Evolutionary conservation across 2,329 filamentous ascomycete species (phyloP).

Genomic region (Periconia sp.): DNA sequence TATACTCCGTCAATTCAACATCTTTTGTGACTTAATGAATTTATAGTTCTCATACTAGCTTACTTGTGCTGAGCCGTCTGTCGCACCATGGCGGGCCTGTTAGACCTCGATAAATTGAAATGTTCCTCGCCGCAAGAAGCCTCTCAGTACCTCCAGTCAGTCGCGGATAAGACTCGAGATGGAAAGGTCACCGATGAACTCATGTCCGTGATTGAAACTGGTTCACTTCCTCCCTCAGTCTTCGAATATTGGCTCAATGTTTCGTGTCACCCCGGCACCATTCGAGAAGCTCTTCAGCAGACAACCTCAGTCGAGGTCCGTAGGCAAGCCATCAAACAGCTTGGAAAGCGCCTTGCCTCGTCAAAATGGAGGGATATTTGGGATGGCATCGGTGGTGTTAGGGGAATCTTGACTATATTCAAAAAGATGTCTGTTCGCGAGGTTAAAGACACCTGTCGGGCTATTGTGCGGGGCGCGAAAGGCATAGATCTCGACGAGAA

Average conservation of each 20-base stretch:
- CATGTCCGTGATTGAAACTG: constrained; percentile 19
- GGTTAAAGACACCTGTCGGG: constrained; percentile 22
- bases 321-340: constrained; percentile 21
- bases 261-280: constrained; percentile 19
- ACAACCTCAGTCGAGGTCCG: constrained; percentile 28
- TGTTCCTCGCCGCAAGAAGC: too few species aligned
- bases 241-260: constrained; percentile 35
- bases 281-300: constrained; percentile 28
- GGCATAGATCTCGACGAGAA: constrained; percentile 20
- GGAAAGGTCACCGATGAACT: neutral
- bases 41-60: too few species aligned
- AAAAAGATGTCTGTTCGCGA: constrained; percentile 33
- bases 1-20: too few species aligned
- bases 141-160: too few species aligned
- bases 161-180: too few species aligned
- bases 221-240: constrained; percentile 20
- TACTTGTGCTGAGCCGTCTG: too few species aligned
- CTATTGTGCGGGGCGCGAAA: constrained; percentile 20
- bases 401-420: constrained; percentile 30
- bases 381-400: constrained; percentile 32
- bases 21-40: too few species aligned
- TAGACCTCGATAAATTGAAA: too few species aligned
- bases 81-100: too few species aligned
- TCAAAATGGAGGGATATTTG: constrained; percentile 30
- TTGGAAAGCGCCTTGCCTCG: constrained; percentile 23